These are phyloP conservation scores for Zelonia costaricensis DNA, from an alignment of 208 protist genomes.

Conservation along the genomic window DNA sequence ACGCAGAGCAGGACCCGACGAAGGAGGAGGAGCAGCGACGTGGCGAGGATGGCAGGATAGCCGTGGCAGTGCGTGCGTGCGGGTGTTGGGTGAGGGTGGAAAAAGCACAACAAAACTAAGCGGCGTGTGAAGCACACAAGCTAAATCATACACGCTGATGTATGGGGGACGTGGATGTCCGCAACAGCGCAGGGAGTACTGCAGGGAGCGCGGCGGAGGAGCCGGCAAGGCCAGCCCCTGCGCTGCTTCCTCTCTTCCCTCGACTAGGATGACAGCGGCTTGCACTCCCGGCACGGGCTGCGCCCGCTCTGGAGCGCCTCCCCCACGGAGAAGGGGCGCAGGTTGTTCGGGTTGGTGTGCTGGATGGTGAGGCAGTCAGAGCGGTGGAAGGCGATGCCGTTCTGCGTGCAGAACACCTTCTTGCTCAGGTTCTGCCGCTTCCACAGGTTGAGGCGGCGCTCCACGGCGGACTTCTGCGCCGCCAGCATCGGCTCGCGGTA, in stretches of 20 bases:
- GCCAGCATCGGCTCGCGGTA: conserved; percentile 30
- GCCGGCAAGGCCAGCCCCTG: no score
- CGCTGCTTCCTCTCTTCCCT: neutral
- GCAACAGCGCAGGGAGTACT: no score
- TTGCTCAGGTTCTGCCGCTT: conserved; percentile 31
- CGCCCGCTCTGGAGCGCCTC: conserved; percentile 40
- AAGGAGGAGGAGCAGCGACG: no score
- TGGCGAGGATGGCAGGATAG: no score
- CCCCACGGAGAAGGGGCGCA: conserved; percentile 12
- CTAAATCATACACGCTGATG: no score
- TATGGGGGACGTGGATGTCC: no score
- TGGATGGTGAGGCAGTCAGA: conserved; percentile 25
- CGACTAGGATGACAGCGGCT: conserved; percentile 23
- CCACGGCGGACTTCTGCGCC: conserved; percentile 26
- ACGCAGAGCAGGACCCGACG: no score
- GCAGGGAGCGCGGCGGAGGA: no score
- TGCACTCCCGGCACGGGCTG: conserved; percentile 53
- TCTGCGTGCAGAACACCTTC: conserved; percentile 34
- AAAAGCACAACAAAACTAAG: no score
- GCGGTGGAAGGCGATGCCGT: conserved; percentile 56
- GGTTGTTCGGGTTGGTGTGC: conserved; percentile 8
- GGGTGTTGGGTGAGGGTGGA: no score
- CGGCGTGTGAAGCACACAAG: no score
- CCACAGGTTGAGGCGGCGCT: conserved; percentile 44
- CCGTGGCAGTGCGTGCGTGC: no score